Evolutionary conservation across 441 rosid species (phyloP).

Genomic region (Lepidium campestre): DNA sequence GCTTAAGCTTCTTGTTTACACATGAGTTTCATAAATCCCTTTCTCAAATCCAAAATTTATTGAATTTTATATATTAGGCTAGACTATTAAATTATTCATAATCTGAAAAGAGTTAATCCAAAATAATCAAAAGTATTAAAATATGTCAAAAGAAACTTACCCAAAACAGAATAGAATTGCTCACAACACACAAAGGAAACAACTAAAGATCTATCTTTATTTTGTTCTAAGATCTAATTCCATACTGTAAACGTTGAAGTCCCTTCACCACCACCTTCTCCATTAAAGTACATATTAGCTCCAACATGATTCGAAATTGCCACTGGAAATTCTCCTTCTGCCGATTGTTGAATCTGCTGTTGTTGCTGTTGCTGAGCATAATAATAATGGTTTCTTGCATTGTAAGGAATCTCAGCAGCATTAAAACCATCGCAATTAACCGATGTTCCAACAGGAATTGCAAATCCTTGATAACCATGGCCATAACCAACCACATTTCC

Average conservation of each 20-base stretch:
- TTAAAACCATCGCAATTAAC: constrained; percentile 26
- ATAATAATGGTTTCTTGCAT: constrained; percentile 41
- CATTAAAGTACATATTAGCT: constrained; percentile 29
- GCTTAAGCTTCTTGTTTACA: no score
- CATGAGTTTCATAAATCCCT: no score
- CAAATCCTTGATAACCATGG: constrained; percentile 30
- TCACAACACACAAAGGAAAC: constrained; percentile 6
- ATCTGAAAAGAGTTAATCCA: constrained; percentile 3
- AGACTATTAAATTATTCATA: neutral
- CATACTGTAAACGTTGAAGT: constrained; percentile 56
- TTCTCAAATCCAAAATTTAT: no score
- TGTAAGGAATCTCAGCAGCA: constrained; percentile 35
- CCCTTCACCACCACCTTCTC: constrained; percentile 42
- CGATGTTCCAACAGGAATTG: constrained; percentile 33
- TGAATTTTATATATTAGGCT: neutral
- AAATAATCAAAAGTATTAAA: neutral
- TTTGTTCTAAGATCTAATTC: constrained; percentile 40
- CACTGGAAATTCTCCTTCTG: constrained; percentile 42
- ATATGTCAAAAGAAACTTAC: constrained; percentile 10
- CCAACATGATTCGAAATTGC: constrained; percentile 37
- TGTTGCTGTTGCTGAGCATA: constrained; percentile 26
- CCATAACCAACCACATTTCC: constrained; percentile 26
- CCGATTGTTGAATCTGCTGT: constrained; percentile 24
- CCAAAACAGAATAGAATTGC: constrained; percentile 5
- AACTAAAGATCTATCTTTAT: neutral